Conservation (phyloP, 2,329 filamentous ascomycete genomes). For the Fusarium brevicatenulatum region DNA sequence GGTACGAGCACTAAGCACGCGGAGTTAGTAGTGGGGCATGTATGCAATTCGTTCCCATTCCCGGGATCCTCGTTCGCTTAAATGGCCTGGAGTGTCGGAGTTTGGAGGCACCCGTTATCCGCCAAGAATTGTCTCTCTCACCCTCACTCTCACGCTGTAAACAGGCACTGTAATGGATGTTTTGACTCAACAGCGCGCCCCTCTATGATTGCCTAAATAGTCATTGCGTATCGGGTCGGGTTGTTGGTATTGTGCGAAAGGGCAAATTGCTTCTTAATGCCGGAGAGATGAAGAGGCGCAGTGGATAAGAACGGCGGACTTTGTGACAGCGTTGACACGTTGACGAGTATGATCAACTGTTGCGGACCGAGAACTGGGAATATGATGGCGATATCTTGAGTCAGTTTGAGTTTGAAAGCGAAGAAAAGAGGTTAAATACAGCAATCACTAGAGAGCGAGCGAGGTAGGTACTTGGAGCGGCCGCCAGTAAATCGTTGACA, state of each 20-base stretch:
- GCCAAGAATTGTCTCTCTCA: slow-evolving; percentile 8
- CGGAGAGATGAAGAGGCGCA: background rate
- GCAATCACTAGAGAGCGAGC: background rate
- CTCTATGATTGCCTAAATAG: background rate
- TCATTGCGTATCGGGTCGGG: slow-evolving; percentile 34
- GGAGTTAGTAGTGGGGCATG: slow-evolving; percentile 26
- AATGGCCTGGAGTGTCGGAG: slow-evolving; percentile 23
- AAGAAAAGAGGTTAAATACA: background rate
- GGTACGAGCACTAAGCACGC: slow-evolving; percentile 9
- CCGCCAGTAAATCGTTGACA: slow-evolving; percentile 23
- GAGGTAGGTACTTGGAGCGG: slow-evolving; percentile 12
- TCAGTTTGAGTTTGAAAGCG: background rate
- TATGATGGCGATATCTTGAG: slow-evolving; percentile 4
- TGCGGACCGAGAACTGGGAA: background rate
- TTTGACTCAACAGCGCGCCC: slow-evolving; percentile 8
- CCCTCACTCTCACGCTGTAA: background rate
- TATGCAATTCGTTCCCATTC: slow-evolving; percentile 17
- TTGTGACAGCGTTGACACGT: background rate
- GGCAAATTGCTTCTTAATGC: background rate
- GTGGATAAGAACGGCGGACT: slow-evolving; percentile 13
- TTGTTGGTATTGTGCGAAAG: slow-evolving; percentile 35
- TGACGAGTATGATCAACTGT: background rate
- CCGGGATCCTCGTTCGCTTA: slow-evolving; percentile 28
- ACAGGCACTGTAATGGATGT: background rate
- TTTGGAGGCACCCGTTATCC: slow-evolving; percentile 33